These are phyloP conservation scores for Furcasterigmium furcatum DNA, from an alignment of 2,329 filamentous ascomycete species.

Conservation along the genomic window DNA sequence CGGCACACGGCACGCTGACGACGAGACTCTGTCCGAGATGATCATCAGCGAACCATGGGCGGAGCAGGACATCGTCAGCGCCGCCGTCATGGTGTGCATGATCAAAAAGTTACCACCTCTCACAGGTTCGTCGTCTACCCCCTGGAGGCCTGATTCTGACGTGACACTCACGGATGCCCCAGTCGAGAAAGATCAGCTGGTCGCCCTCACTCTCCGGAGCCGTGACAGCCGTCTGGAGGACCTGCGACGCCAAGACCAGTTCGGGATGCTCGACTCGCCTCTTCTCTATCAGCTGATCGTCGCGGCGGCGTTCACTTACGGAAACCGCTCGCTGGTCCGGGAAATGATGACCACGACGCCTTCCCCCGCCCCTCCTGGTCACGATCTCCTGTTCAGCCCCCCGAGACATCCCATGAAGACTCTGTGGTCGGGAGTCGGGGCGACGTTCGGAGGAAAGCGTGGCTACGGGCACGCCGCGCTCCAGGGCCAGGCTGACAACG, in stretches of 20 bases:
- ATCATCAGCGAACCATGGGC: neutral
- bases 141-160: neutral
- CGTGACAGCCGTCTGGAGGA: no score
- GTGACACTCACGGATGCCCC: no score
- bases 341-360: neutral
- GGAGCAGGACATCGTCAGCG: neutral
- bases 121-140: neutral
- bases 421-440: neutral
- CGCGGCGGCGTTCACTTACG: neutral
- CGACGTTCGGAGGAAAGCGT: neutral
- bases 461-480: neutral
- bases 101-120: neutral
- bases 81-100: neutral
- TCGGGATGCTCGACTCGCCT: neutral
- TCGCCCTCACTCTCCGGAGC: neutral
- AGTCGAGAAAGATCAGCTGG: neutral
- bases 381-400: neutral
- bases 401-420: neutral
- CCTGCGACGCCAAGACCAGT: neutral
- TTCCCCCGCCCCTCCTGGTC: neutral
- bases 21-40: neutral
- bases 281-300: neutral
- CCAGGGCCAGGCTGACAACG: neutral
- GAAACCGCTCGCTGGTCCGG: neutral
- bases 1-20: neutral